Evolutionary conservation across 495 filamentous ascomycete species (phyloP).

Genomic region (Aspergillus homomorphus): DNA sequence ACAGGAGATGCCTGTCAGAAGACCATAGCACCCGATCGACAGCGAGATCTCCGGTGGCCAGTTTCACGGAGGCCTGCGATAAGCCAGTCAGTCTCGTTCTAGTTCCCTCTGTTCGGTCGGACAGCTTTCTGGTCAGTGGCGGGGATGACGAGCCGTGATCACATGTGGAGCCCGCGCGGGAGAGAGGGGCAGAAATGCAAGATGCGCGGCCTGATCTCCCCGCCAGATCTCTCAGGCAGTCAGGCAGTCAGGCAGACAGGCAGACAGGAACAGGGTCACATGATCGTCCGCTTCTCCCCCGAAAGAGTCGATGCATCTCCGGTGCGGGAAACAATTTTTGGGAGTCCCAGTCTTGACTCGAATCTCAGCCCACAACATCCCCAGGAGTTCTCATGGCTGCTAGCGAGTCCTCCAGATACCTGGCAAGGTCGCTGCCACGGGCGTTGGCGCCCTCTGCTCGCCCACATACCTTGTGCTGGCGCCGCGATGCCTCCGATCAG

Average conservation of each 20-base stretch:
- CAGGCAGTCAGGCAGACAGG: background rate
- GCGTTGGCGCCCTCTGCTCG: constrained; percentile 34
- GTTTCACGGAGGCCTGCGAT: background rate
- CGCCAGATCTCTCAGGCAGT: constrained; percentile 13
- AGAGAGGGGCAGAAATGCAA: too few relatives aligned
- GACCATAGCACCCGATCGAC: constrained; percentile 15
- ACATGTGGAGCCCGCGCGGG: constrained; percentile 16
- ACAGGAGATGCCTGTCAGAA: constrained; percentile 7
- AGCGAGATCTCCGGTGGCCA: background rate
- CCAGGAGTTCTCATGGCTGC: constrained; percentile 37
- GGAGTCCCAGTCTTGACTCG: constrained; percentile 14
- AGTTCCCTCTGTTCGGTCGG: too few relatives aligned
- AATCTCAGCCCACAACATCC: constrained; percentile 20
- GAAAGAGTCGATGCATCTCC: constrained; percentile 16
- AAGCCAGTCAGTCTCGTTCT: background rate
- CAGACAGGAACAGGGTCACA: constrained; percentile 16
- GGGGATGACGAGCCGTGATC: constrained; percentile 17
- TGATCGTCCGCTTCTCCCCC: background rate
- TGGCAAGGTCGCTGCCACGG: constrained; percentile 42
- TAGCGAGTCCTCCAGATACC: constrained; percentile 41
- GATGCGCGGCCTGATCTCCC: constrained; percentile 3
- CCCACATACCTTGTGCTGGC: constrained; percentile 32
- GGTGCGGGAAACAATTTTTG: constrained; percentile 40
- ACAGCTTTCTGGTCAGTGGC: too few relatives aligned
- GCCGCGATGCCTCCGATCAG: constrained; percentile 49